Conservation (phyloP, 129 eudicot species). For the Pittosporum tobira region DNA sequence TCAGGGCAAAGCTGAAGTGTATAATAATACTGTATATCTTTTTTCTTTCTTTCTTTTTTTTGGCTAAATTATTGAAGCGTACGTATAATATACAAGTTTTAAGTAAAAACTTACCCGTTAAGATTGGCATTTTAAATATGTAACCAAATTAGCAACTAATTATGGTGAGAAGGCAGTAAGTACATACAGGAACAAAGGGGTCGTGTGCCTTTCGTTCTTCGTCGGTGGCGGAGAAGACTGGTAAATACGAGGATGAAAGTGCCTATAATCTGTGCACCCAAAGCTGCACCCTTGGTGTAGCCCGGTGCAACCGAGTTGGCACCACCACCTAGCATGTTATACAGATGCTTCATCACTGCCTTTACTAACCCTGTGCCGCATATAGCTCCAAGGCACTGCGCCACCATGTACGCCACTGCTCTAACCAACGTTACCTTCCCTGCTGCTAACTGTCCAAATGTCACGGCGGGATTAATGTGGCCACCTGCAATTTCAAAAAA, state of each 20-base stretch:
- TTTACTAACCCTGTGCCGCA: constrained; percentile 41
- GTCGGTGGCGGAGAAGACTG: constrained; percentile 41
- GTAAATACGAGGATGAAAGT: constrained; percentile 38
- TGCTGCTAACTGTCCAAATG: constrained; percentile 41
- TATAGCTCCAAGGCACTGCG: constrained; percentile 38
- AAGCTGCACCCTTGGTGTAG: constrained; percentile 33
- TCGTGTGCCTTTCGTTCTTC: constrained; percentile 38
- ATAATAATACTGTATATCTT: no score
- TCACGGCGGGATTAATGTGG: constrained; percentile 42
- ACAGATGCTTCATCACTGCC: constrained; percentile 26
- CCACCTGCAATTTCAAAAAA: constrained; percentile 22
- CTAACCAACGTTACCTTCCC: constrained; percentile 36
- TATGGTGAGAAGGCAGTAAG: no score
- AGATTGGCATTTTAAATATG: no score
- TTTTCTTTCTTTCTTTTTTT: no score
- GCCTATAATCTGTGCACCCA: constrained; percentile 38
- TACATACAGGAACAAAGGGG: constrained; percentile 38
- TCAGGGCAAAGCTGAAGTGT: no score
- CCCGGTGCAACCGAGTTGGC: constrained; percentile 37
- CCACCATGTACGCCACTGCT: constrained; percentile 36
- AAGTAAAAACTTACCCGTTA: no score
- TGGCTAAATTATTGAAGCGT: no score
- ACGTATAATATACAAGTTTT: no score
- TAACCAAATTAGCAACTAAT: background rate
- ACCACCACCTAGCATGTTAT: constrained; percentile 38